phyloP scores from a whole-genome alignment of 257 asterid species.

The Catharanthus roseus region DNA sequence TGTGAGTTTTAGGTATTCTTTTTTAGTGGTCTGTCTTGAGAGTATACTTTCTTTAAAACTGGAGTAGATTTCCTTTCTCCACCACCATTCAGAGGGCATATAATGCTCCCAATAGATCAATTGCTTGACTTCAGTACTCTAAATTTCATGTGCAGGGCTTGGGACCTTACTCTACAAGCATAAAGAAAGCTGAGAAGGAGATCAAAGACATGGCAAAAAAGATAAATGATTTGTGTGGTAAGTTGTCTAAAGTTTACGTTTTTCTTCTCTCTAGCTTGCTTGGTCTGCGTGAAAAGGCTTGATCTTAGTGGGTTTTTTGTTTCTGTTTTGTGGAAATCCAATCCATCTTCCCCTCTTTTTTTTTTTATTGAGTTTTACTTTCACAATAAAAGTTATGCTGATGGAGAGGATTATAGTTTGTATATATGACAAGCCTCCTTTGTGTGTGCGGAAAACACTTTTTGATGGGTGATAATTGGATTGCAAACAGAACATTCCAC shows the following conservation, averaged over 20 bases:
- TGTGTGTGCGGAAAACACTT: not conserved
- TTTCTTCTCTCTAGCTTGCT: not conserved
- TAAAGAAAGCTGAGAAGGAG: conserved; percentile 83
- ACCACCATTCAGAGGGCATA: not conserved
- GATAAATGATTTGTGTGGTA: conserved; percentile 89
- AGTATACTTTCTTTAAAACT: not conserved
- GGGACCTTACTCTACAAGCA: conserved; percentile 83
- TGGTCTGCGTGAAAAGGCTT: not conserved
- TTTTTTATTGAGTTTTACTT: too few relatives aligned
- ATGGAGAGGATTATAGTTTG: not conserved
- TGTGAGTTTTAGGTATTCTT: too few relatives aligned
- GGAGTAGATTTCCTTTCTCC: not conserved
- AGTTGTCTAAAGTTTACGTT: conserved; percentile 8
- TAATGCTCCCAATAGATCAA: not conserved
- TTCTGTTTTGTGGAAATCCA: not conserved
- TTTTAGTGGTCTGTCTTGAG: too few relatives aligned
- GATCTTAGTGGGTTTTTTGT: not conserved
- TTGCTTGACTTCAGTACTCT: not conserved
- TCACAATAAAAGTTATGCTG: not conserved
- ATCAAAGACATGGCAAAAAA: conserved; percentile 88
- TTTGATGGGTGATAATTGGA: not conserved
- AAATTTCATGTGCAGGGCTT: conserved; percentile 49
- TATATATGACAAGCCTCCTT: not conserved
- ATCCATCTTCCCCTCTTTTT: not conserved
- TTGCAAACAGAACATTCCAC: not conserved